phyloP scores from a whole-genome alignment of 2,329 filamentous ascomycete species.

The Cytospora piceicola region DNA sequence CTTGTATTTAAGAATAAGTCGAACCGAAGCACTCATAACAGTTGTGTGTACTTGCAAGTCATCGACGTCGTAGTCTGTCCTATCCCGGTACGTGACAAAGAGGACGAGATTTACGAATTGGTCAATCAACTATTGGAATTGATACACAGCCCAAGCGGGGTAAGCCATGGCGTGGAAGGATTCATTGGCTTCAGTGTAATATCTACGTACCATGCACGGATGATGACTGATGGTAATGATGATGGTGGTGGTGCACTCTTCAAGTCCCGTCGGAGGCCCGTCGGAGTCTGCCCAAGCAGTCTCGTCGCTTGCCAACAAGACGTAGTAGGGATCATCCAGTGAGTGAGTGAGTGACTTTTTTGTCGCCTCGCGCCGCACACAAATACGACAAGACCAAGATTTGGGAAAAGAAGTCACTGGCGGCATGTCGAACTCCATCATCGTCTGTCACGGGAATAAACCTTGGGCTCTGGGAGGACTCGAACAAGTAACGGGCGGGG shows the following conservation, averaged over 20 bases:
- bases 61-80: not conserved
- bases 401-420: not conserved
- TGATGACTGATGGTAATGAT: not conserved
- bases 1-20: too few species aligned
- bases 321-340: too few species aligned
- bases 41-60: too few species aligned
- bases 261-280: not conserved
- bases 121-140: not conserved
- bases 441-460: not conserved
- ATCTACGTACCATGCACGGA: not conserved
- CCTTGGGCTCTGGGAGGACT: not conserved
- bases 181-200: not conserved
- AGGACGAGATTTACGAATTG: not conserved
- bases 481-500: slow-evolving; percentile 1
- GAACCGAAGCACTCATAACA: not conserved
- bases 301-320: not conserved
- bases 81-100: not conserved
- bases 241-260: not conserved
- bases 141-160: not conserved
- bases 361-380: not conserved
- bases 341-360: too few species aligned
- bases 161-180: not conserved
- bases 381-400: not conserved
- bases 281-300: not conserved
- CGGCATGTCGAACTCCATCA: too few species aligned